A percentile compares a stretch with the other conserved stretches of the same genome.
Conservation (phyloP, 2,329 filamentous ascomycete species). For the Cyphellophora europaea region DNA sequence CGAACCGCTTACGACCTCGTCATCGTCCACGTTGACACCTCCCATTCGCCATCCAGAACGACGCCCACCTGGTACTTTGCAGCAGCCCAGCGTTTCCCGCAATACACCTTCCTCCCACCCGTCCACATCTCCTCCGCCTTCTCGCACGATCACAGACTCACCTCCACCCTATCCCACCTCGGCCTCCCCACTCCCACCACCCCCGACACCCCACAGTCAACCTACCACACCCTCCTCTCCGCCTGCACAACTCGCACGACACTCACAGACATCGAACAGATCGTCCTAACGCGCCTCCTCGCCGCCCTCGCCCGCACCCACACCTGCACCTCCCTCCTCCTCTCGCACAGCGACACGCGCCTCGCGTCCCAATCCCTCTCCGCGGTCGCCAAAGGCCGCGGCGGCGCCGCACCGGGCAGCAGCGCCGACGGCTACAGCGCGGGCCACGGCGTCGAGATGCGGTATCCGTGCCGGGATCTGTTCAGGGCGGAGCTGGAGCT, state of each 20-base stretch:
- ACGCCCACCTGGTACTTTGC: constrained; percentile 1
- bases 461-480: constrained; percentile 77
- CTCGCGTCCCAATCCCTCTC: constrained; percentile 78
- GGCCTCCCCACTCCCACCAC: background rate
- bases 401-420: constrained; percentile 72
- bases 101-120: constrained; percentile 50
- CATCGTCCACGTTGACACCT: constrained; percentile 32
- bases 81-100: constrained; percentile 12
- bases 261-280: constrained; percentile 60
- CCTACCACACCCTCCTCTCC: background rate
- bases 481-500: constrained; percentile 68
- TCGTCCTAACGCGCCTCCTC: constrained; percentile 64
- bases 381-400: constrained; percentile 84
- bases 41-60: background rate
- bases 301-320: constrained; percentile 52
- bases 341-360: constrained; percentile 78
- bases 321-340: constrained; percentile 61
- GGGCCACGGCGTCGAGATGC: constrained; percentile 47
- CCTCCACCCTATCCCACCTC: background rate
- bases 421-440: constrained; percentile 64
- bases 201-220: background rate
- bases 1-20: constrained; percentile 57
- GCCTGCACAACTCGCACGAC: constrained; percentile 57
- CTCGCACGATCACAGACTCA: constrained; percentile 23
- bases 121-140: constrained; percentile 58